phyloP scores from a whole-genome alignment of 331 rosid genomes.

The Pyracantha coccinea region DNA sequence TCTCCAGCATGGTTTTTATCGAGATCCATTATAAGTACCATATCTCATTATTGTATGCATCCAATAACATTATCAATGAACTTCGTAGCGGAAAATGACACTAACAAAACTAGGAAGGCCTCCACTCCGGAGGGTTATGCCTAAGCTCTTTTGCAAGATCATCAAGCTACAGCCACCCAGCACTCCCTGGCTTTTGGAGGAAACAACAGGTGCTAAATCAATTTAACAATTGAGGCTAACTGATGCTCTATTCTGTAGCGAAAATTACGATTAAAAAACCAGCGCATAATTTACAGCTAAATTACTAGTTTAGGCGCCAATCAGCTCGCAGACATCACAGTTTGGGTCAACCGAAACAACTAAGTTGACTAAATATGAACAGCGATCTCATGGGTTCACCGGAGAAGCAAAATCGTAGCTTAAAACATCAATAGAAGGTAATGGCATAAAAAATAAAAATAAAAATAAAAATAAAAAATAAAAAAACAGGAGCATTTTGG shows the following conservation, averaged over 20 bases:
- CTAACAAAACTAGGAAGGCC: neutral
- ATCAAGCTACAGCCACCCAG: too few relatives aligned
- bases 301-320: neutral
- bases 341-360: neutral
- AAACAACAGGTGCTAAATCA: neutral
- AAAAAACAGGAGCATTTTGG: neutral
- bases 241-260: too few relatives aligned
- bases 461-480: too few relatives aligned
- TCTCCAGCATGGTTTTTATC: too few relatives aligned
- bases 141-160: too few relatives aligned
- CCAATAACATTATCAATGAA: too few relatives aligned
- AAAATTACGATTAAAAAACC: too few relatives aligned
- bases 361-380: neutral
- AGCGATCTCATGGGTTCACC: neutral
- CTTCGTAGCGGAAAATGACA: neutral
- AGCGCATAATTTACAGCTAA: neutral
- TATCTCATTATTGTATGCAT: too few relatives aligned
- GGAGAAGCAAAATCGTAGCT: neutral
- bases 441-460: neutral
- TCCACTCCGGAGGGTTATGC: neutral
- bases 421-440: neutral
- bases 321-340: neutral
- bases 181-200: neutral
- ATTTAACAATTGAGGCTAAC: neutral
- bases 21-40: too few relatives aligned